Evolutionary conservation across 805 yeast genomes (phyloP).

Genomic region (Ogataea ganodermae): DNA sequence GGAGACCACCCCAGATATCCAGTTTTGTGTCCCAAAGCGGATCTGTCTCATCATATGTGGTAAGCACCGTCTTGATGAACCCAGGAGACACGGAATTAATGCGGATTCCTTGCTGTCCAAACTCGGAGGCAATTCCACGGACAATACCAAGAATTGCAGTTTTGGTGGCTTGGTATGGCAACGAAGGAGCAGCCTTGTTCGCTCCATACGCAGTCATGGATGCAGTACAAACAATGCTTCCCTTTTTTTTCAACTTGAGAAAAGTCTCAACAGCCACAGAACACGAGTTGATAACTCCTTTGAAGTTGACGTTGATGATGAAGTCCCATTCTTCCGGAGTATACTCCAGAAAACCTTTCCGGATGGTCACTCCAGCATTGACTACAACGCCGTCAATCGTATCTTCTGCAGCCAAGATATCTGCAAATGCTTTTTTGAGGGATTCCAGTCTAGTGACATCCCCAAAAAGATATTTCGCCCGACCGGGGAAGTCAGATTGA

Average conservation of each 20-base stretch:
- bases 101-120: conserved; percentile 52
- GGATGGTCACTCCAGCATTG: conserved; percentile 18
- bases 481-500: conserved; percentile 13
- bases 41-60: conserved; percentile 26
- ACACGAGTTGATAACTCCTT: conserved; percentile 14
- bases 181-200: conserved; percentile 50
- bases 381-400: conserved; percentile 17
- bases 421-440: conserved; percentile 10
- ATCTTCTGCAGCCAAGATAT: conserved; percentile 5
- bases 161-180: conserved; percentile 48
- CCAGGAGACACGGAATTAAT: conserved; percentile 53
- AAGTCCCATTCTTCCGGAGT: conserved; percentile 20
- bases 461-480: conserved; percentile 11
- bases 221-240: conserved; percentile 53
- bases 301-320: conserved; percentile 12
- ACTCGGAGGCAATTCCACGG: conserved; percentile 46
- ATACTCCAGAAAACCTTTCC: conserved; percentile 17
- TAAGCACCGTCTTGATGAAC: conserved; percentile 47
- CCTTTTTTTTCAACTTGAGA: conserved; percentile 25
- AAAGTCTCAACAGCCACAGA: conserved; percentile 15
- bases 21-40: conserved; percentile 43
- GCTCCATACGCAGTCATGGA: conserved; percentile 55
- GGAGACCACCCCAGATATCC: conserved; percentile 33
- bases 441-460: conserved; percentile 18
- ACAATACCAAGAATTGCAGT: conserved; percentile 49